A percentile compares a stretch with the other conserved stretches of the same genome.
These are phyloP conservation scores for Aspergillus quadrilineatus DNA, from an alignment of 2,329 filamentous ascomycete genomes.

Conservation along the genomic window DNA sequence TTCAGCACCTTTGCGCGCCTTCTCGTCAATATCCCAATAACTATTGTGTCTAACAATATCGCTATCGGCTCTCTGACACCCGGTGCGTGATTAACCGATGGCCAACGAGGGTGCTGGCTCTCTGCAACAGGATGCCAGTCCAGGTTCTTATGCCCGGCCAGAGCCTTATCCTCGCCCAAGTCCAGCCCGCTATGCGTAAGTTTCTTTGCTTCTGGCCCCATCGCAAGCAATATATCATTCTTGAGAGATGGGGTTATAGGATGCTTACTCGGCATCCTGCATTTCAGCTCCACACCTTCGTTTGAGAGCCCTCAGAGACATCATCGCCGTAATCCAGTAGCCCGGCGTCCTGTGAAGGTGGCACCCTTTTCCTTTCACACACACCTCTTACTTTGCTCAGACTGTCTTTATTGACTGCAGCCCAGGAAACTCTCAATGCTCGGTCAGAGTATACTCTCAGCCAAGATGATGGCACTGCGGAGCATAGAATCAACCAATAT, in stretches of 20 bases:
- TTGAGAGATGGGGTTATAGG: slow-evolving; percentile 11
- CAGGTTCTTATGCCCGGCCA: slow-evolving; percentile 15
- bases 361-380: not conserved
- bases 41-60: slow-evolving; percentile 3
- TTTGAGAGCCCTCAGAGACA: slow-evolving; percentile 66
- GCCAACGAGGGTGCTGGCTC: slow-evolving; percentile 22
- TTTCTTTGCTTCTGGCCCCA: not conserved
- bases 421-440: slow-evolving; percentile 85
- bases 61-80: not conserved
- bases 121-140: slow-evolving; percentile 20
- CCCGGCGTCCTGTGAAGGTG: slow-evolving; percentile 63
- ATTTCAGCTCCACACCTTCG: slow-evolving; percentile 54
- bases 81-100: slow-evolving; percentile 21
- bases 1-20: slow-evolving; percentile 4
- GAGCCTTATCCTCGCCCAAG: slow-evolving; percentile 19
- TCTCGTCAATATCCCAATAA: not conserved
- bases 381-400: not conserved
- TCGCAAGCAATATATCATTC: not conserved
- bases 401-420: slow-evolving; percentile 5
- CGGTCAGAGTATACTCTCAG: slow-evolving; percentile 82
- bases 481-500: slow-evolving; percentile 94
- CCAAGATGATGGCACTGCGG: slow-evolving; percentile 73
- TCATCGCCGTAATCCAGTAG: slow-evolving; percentile 61
- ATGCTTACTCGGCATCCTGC: slow-evolving; percentile 6
- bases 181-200: slow-evolving; percentile 31